Evolutionary conservation across 768 basidiomycete genomes (phyloP).

Genomic region (Lentinula raphanica): DNA sequence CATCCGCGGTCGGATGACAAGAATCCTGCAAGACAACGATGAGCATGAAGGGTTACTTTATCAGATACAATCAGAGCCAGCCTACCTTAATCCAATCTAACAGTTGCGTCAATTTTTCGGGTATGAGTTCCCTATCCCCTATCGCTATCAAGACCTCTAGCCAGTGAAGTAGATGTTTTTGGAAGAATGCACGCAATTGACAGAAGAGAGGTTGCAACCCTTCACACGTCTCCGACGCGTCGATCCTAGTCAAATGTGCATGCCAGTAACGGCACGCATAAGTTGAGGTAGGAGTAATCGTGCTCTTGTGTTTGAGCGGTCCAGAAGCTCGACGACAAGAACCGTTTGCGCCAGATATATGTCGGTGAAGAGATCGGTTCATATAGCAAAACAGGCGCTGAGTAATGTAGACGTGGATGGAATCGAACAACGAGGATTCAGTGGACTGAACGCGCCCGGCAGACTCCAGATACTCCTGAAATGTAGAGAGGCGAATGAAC

Average conservation of each 20-base stretch:
- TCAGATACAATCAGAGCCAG: no score
- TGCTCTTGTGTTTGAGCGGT: not conserved
- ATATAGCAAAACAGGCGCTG: not conserved
- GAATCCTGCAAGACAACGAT: not conserved
- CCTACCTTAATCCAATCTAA: not conserved
- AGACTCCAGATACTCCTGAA: not conserved
- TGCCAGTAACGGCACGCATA: conserved; percentile 5
- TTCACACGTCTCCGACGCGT: not conserved
- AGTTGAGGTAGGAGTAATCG: not conserved
- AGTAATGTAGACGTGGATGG: not conserved
- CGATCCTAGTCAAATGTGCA: not conserved
- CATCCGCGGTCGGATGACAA: not conserved
- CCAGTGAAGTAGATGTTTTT: not conserved
- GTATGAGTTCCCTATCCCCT: not conserved
- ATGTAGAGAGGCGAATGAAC: not conserved
- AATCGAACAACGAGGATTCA: not conserved
- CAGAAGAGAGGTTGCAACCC: not conserved
- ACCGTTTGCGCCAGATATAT: not conserved
- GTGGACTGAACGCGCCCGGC: not conserved
- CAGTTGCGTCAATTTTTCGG: not conserved
- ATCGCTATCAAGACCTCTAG: not conserved
- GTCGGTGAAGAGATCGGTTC: not conserved
- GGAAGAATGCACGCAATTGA: not conserved
- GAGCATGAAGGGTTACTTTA: no score
- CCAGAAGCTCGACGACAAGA: not conserved